These are phyloP conservation scores for Syncephalastrum racemosum DNA, from an alignment of 371 early-diverging fungal species.

Conservation along the genomic window DNA sequence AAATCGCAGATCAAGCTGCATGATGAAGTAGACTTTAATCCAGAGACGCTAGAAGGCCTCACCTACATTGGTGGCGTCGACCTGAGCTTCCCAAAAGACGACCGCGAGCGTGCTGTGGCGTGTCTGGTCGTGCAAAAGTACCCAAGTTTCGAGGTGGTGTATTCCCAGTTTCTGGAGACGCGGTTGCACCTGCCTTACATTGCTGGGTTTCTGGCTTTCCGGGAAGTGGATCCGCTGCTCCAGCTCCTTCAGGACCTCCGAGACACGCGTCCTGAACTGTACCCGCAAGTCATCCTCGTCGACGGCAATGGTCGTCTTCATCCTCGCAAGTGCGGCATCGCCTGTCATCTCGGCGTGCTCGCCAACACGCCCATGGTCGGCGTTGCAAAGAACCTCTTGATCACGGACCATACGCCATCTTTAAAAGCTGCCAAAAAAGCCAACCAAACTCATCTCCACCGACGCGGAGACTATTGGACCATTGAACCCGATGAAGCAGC, in stretches of 20 bases:
- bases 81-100: constrained; percentile 71
- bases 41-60: constrained; percentile 42
- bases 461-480: constrained; percentile 46
- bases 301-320: constrained; percentile 93
- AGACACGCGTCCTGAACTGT: constrained; percentile 47
- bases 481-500: constrained; percentile 38
- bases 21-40: constrained; percentile 28
- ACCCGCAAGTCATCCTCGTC: constrained; percentile 77
- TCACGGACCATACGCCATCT: constrained; percentile 50
- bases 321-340: constrained; percentile 85
- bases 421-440: constrained; percentile 22
- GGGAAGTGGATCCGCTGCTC: constrained; percentile 72
- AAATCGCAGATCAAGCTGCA: constrained; percentile 7
- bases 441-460: constrained; percentile 26
- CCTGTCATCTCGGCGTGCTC: constrained; percentile 83
- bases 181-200: constrained; percentile 75
- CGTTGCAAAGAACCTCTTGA: constrained; percentile 85
- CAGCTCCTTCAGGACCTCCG: constrained; percentile 55
- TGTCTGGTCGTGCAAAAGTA: constrained; percentile 69
- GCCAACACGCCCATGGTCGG: constrained; percentile 78
- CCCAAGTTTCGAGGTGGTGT: constrained; percentile 63
- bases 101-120: constrained; percentile 69
- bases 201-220: constrained; percentile 87
- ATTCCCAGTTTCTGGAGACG: constrained; percentile 53
- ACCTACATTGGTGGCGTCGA: constrained; percentile 81